Percentiles rank a stretch among this genome's conserved stretches.
Evolutionary conservation across 2,329 filamentous ascomycete species (phyloP).

Genomic region (Tolypocladium guangdongense): DNA sequence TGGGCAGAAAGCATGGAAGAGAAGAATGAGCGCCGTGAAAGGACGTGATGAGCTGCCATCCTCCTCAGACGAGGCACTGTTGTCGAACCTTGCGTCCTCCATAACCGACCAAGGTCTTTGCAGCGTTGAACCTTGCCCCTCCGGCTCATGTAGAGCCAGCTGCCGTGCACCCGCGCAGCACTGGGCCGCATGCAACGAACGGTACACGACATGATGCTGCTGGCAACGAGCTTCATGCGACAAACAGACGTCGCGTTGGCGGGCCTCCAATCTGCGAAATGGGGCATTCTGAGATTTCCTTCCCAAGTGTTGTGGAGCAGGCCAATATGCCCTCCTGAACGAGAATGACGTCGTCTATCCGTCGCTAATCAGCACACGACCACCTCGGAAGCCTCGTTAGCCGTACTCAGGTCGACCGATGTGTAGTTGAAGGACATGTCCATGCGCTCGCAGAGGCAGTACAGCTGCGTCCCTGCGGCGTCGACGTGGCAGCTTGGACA

Average conservation of each 20-base stretch:
- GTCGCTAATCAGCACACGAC: neutral
- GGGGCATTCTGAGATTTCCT: constrained; percentile 1
- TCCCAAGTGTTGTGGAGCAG: constrained; percentile 1
- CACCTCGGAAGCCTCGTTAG: no score
- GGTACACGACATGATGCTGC: neutral
- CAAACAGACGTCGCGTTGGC: neutral
- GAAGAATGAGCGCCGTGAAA: no score
- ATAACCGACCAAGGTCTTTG: no score
- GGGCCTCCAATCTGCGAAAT: neutral
- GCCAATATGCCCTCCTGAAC: neutral
- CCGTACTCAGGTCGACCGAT: neutral
- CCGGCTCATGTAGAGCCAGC: no score
- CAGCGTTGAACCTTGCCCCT: no score
- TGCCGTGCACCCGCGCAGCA: neutral
- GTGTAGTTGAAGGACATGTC: neutral
- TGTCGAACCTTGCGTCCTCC: no score
- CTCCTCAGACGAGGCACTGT: no score
- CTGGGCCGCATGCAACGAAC: no score
- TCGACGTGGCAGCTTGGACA: constrained; percentile 4
- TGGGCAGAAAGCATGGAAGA: no score
- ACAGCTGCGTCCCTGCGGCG: neutral
- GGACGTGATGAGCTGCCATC: no score
- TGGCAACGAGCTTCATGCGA: neutral
- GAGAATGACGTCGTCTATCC: neutral
- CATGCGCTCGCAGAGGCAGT: constrained; percentile 1